Conservation (phyloP, 805 yeast species). For the Wickerhamiella dianesei region DNA sequence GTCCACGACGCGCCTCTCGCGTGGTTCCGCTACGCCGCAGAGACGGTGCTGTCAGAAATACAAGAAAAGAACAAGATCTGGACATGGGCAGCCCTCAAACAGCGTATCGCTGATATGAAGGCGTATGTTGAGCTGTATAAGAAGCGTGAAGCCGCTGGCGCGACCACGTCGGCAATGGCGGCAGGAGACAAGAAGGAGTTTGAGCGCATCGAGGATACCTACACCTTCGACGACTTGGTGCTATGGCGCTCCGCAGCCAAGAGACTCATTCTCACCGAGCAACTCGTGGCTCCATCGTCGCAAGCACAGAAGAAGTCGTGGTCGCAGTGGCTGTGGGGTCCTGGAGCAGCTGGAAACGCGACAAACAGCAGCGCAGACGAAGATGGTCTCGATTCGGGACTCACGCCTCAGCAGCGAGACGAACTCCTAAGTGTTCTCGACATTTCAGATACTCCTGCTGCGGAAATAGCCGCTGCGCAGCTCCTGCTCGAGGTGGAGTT, state of each 20-base stretch:
- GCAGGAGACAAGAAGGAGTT: constrained; percentile 29
- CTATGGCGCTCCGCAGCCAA: constrained; percentile 75
- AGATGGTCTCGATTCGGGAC: constrained; percentile 17
- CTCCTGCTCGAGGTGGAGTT: constrained; percentile 56
- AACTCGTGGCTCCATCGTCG: constrained; percentile 29
- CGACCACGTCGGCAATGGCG: constrained; percentile 14
- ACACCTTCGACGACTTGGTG: constrained; percentile 66
- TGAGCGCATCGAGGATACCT: constrained; percentile 40
- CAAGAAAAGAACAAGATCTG: constrained; percentile 68
- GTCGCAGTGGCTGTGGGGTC: constrained; percentile 18
- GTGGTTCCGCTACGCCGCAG: constrained; percentile 75
- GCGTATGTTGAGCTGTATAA: constrained; percentile 59
- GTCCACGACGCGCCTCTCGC: constrained; percentile 49
- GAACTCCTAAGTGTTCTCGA: constrained; percentile 91
- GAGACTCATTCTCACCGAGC: constrained; percentile 22
- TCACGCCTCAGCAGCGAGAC: constrained; percentile 77
- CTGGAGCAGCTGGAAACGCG: constrained; percentile 2
- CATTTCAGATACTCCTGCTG: constrained; percentile 45
- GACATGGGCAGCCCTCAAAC: constrained; percentile 75
- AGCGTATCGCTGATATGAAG: constrained; percentile 58
- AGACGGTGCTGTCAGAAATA: constrained; percentile 63
- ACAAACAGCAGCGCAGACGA: constrained; percentile 1
- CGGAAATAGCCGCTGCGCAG: constrained; percentile 21
- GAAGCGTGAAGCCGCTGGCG: constrained; percentile 33
- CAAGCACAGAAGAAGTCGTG: constrained; percentile 11